These are phyloP conservation scores for Pythium coloratum DNA, from an alignment of 352 stramenopile species.

Conservation along the genomic window DNA sequence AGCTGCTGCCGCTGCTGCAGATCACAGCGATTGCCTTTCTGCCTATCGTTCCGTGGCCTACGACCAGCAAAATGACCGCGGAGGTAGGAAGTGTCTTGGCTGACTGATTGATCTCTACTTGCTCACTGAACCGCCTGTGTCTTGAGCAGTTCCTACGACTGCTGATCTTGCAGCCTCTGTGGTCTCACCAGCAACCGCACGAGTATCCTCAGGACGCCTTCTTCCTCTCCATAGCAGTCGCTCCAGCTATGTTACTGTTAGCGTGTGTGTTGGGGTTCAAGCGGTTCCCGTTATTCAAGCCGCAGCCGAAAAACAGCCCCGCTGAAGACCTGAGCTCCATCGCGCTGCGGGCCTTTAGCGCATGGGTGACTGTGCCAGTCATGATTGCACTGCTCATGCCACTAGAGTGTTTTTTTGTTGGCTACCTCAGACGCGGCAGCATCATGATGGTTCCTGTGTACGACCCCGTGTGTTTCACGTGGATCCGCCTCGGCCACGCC, in stretches of 20 bases:
- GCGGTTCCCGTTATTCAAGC: constrained; percentile 67
- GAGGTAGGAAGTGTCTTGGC: constrained; percentile 22
- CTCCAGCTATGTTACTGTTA: constrained; percentile 35
- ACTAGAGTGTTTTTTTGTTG: constrained; percentile 53
- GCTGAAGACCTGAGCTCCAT: constrained; percentile 53
- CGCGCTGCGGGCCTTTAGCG: constrained; percentile 50
- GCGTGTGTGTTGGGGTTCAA: constrained; percentile 41
- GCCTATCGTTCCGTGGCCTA: constrained; percentile 53
- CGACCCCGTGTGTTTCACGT: constrained; percentile 40
- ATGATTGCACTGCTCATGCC: constrained; percentile 60
- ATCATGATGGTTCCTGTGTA: constrained; percentile 26
- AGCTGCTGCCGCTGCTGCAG: constrained; percentile 54
- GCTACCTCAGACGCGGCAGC: constrained; percentile 32
- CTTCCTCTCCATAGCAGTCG: constrained; percentile 43
- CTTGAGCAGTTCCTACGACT: constrained; percentile 33
- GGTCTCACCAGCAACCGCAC: constrained; percentile 40
- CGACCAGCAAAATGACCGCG: constrained; percentile 29
- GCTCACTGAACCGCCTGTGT: neutral
- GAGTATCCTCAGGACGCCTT: constrained; percentile 36
- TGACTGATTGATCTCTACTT: neutral
- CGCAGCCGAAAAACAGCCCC: constrained; percentile 42
- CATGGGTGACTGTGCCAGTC: constrained; percentile 44
- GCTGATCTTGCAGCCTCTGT: constrained; percentile 48
- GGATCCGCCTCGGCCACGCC: constrained; percentile 33
- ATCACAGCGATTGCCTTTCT: constrained; percentile 48